Conservation (phyloP, 2,329 filamentous ascomycete species). For the Talaromyces sp. region DNA sequence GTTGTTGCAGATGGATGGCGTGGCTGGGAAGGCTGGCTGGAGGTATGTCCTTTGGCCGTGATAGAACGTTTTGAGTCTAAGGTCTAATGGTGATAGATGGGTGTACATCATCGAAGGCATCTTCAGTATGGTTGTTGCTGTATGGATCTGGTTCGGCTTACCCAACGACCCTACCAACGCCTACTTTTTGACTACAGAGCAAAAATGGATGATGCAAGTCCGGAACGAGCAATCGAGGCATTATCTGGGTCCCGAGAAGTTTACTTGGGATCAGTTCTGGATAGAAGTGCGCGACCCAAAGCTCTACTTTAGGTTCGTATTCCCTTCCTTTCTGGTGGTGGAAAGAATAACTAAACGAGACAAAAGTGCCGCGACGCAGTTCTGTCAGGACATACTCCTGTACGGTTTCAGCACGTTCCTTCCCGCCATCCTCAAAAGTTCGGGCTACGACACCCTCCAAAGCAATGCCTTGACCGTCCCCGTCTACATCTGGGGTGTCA, state of each 20-base stretch:
- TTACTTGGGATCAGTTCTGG: conserved; percentile 50
- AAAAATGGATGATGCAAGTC: conserved; percentile 50
- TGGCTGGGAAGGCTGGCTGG: conserved; percentile 47
- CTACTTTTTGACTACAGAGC: conserved; percentile 48
- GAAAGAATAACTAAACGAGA: not conserved
- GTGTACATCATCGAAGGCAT: conserved; percentile 52
- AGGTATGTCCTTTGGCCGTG: conserved; percentile 28
- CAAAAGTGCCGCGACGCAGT: conserved; percentile 46
- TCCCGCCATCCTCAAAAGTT: conserved; percentile 52
- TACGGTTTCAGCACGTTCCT: conserved; percentile 59
- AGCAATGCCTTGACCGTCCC: conserved; percentile 56
- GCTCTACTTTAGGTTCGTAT: conserved; percentile 38
- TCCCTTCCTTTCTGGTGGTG: too few species aligned
- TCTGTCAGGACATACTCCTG: conserved; percentile 51
- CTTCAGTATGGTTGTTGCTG: conserved; percentile 42
- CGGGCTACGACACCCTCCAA: conserved; percentile 51
- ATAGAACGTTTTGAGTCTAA: not conserved
- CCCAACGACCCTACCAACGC: conserved; percentile 48
- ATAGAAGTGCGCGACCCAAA: conserved; percentile 51
- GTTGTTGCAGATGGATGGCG: conserved; percentile 44
- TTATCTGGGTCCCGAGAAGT: conserved; percentile 51
- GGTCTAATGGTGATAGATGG: conserved; percentile 30
- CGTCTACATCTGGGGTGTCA: conserved; percentile 52
- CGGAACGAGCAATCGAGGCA: conserved; percentile 44
- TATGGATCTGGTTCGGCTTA: conserved; percentile 47